Evolutionary conservation across 192 early-diverging fungal species (phyloP).

Genomic region (Gamsiella multidivaricata): DNA sequence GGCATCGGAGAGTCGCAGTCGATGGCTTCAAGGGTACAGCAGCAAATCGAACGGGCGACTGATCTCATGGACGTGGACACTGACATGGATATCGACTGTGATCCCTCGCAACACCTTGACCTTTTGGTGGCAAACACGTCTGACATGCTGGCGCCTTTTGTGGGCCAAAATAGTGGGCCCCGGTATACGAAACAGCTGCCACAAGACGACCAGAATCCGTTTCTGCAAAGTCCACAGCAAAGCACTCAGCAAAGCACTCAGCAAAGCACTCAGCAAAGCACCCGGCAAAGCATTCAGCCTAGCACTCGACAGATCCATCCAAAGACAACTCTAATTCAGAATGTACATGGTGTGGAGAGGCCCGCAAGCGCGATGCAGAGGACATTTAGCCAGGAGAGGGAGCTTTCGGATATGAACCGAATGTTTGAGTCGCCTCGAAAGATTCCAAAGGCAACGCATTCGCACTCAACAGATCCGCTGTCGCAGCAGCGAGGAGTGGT

Average conservation of each 20-base stretch:
- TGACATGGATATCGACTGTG: slow-evolving; percentile 29
- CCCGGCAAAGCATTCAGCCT: slow-evolving; percentile 1
- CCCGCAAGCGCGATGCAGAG: slow-evolving; percentile 46
- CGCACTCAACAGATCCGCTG: neutral
- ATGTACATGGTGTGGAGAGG: slow-evolving; percentile 34
- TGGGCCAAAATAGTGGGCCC: neutral
- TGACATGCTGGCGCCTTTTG: neutral
- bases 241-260: slow-evolving; percentile 4
- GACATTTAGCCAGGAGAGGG: slow-evolving; percentile 32
- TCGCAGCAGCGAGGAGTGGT: neutral
- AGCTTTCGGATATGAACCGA: slow-evolving; percentile 22
- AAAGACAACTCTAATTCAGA: slow-evolving; percentile 18
- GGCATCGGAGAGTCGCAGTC: neutral
- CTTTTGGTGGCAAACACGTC: slow-evolving; percentile 20
- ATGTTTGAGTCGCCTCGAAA: slow-evolving; percentile 29
- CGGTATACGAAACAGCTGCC: neutral
- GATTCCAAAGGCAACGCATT: slow-evolving; percentile 1
- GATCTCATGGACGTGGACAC: slow-evolving; percentile 14
- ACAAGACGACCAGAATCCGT: neutral
- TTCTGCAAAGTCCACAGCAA: neutral
- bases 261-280: neutral
- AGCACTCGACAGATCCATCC: neutral
- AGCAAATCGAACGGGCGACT: neutral
- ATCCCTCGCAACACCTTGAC: slow-evolving; percentile 29
- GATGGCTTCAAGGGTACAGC: slow-evolving; percentile 4